A percentile compares a stretch with the other conserved stretches of the same genome.
Evolutionary conservation across 2,329 filamentous ascomycete genomes (phyloP).

Genomic region (Aspergillus niger): DNA sequence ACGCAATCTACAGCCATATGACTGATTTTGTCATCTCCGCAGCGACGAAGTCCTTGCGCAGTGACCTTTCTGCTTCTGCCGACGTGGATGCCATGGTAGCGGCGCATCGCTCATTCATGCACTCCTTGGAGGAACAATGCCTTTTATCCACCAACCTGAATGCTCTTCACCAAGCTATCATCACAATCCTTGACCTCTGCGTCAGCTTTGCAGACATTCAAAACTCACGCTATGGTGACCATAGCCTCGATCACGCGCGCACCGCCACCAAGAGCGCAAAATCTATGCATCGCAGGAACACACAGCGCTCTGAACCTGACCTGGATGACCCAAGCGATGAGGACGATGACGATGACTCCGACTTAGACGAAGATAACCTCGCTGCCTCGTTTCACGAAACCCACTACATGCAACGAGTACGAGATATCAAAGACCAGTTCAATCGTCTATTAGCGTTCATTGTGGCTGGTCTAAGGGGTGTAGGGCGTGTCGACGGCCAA

Average conservation of each 20-base stretch:
- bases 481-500: constrained; percentile 73
- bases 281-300: constrained; percentile 5
- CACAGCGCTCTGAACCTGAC: constrained; percentile 23
- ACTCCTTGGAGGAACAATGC: constrained; percentile 65
- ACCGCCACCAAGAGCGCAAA: constrained; percentile 17
- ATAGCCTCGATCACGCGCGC: constrained; percentile 37
- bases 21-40: constrained; percentile 70
- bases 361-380: constrained; percentile 27
- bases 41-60: constrained; percentile 58
- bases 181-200: constrained; percentile 75
- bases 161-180: constrained; percentile 70
- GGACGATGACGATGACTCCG: constrained; percentile 37
- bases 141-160: constrained; percentile 68
- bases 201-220: constrained; percentile 68
- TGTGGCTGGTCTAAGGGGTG: constrained; percentile 69
- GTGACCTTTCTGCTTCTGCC: constrained; percentile 59
- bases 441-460: constrained; percentile 70
- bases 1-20: constrained; percentile 73
- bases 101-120: constrained; percentile 66
- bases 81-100: constrained; percentile 82
- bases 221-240: constrained; percentile 41
- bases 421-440: constrained; percentile 63
- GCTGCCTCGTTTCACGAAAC: constrained; percentile 39
- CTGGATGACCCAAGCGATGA: constrained; percentile 25
- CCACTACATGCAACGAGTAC: constrained; percentile 57